These are phyloP conservation scores for Ulmus americana DNA, from an alignment of 331 rosid species.

Conservation along the genomic window DNA sequence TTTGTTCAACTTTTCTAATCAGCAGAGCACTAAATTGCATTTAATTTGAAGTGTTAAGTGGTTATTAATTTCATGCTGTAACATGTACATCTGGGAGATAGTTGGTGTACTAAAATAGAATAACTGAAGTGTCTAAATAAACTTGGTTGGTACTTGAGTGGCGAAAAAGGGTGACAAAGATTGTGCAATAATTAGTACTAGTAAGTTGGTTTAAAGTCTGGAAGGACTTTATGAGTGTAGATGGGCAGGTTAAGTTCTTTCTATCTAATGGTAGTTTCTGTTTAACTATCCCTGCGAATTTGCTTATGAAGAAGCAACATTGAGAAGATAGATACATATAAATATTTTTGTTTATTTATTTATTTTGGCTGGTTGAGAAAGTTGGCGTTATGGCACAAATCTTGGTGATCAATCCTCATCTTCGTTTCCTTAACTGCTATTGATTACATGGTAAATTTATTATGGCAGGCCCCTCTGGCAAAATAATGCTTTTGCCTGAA, in stretches of 20 bases:
- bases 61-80: neutral
- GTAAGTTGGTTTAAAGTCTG: neutral
- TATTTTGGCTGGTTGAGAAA: slow-evolving; percentile 2
- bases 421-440: neutral
- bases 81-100: neutral
- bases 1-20: neutral
- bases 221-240: neutral
- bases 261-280: too few species aligned
- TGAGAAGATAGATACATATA: neutral
- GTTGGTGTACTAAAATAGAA: too few species aligned
- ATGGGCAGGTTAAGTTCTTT: too few species aligned
- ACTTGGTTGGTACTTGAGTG: neutral
- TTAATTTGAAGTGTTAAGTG: too few species aligned
- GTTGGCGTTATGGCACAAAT: neutral
- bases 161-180: neutral
- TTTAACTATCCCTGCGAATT: too few species aligned
- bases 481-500: slow-evolving; percentile 97
- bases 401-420: neutral
- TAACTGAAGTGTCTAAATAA: too few species aligned
- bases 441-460: neutral
- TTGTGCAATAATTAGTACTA: neutral
- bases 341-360: neutral
- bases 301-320: too few species aligned
- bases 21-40: neutral
- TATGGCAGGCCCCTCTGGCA: slow-evolving; percentile 90